Evolutionary conservation across 768 basidiomycete genomes (phyloP), one percentile per base, ranked within the genome.

Genomic region (Kwoniella sp.): DNA sequence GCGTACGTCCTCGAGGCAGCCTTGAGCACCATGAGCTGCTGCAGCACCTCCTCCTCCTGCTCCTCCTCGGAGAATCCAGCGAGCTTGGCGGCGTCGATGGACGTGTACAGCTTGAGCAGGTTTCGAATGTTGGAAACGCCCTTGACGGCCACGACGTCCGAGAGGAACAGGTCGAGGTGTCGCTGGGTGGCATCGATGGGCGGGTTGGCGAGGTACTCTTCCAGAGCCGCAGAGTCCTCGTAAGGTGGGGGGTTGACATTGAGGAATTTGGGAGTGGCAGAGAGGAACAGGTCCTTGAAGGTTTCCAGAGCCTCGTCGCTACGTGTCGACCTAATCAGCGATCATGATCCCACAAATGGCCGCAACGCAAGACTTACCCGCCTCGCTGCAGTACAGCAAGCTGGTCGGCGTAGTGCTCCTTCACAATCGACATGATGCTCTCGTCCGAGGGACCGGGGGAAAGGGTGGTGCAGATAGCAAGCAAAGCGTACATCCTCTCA

Each of bases 11-110:
- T 79, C 63, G 86, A 87, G 0, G 84, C 83, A 58, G 87, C 84
- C 78, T 99, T 98, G 76, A 95, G 82, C 37, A 89, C 84, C 90
- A 98, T 95, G 80, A 98, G 82, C 80, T 93, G 88, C 76, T 92
- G 87, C 53, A 99, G 80, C 68, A 96, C 85, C 73, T 88, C 87
- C 70, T 98, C 93, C 76, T 96, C 93, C 59, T 88, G 87, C 6
- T 50, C 59, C 5, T 56, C 63, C 26, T 59, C 55, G 19, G 66
- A 62, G 81, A 98, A 95, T 62, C 84, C 84, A 0, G 92, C 86
- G 23, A 99, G 81, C 76, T 96, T 96, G 69, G 82, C 82, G 12
- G 91, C 84, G 55, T 89, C 91, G 46, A 99, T 82, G 42, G 86
- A 88, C 5, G 91, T 91, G 78, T 99, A 99, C 59, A 99, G 79